phyloP scores from a whole-genome alignment of 78 protist genomes.

The Emiliania huxleyi region DNA sequence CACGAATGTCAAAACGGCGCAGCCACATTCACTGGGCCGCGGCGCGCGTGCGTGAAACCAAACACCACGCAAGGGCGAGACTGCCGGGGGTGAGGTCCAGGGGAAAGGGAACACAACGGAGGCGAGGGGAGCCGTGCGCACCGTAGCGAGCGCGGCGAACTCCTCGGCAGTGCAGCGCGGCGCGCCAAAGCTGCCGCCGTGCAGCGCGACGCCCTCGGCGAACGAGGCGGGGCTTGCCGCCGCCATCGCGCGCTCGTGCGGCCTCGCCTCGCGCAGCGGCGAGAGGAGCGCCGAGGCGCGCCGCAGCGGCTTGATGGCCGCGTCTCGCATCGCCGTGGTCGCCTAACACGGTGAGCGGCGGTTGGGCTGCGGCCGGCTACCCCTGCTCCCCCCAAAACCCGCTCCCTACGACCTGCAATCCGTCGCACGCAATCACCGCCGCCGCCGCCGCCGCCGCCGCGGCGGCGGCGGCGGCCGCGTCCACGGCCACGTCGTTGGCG shows the following conservation, averaged over 20 bases:
- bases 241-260: not conserved
- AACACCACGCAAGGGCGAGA: too few species aligned
- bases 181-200: not conserved
- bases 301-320: not conserved
- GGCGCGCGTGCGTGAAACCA: too few species aligned
- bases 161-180: not conserved
- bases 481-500: not conserved
- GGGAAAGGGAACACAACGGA: too few species aligned
- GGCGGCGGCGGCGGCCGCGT: not conserved
- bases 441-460: not conserved
- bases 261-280: not conserved
- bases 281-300: not conserved
- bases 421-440: not conserved
- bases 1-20: too few species aligned
- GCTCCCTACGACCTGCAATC: too few species aligned
- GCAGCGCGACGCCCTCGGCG: not conserved
- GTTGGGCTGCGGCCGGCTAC: too few species aligned
- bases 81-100: too few species aligned
- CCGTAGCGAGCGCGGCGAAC: not conserved
- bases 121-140: too few species aligned
- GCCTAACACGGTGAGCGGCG: too few species aligned
- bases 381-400: too few species aligned
- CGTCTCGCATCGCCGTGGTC: not conserved
- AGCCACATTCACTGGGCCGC: too few species aligned
- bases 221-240: not conserved